These are phyloP conservation scores for Trichoderma afroharzianum DNA, from an alignment of 2,329 filamentous ascomycete species.

Conservation along the genomic window DNA sequence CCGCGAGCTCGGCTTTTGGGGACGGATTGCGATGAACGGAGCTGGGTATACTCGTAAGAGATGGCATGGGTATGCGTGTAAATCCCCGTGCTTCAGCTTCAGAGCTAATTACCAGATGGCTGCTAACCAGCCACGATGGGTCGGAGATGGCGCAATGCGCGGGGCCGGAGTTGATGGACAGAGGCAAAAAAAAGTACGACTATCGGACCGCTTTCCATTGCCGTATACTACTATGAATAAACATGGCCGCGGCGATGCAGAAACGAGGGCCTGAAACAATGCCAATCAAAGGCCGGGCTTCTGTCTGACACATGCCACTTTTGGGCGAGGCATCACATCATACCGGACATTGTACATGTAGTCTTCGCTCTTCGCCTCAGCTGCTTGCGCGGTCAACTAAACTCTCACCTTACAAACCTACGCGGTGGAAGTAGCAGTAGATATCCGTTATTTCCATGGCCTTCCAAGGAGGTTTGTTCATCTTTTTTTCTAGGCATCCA, in stretches of 20 bases:
- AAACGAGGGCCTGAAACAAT: neutral
- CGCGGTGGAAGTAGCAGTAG: neutral
- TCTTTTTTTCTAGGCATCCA: neutral
- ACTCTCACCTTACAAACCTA: neutral
- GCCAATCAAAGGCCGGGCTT: neutral
- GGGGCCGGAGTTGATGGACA: neutral
- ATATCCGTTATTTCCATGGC: neutral
- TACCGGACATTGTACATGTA: neutral
- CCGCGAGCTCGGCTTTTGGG: neutral
- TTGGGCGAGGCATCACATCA: neutral
- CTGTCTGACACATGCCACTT: neutral
- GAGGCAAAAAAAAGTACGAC: neutral
- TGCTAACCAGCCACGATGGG: neutral
- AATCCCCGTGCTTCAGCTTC: conserved; percentile 2
- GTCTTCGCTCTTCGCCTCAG: neutral
- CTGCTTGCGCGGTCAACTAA: neutral
- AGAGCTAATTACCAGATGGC: neutral
- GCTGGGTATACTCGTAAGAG: neutral
- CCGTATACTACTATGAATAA: neutral
- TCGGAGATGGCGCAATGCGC: neutral
- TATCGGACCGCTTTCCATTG: neutral
- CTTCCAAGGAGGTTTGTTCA: neutral
- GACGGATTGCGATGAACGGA: neutral
- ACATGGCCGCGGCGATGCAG: neutral
- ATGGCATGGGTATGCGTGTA: neutral